Conservation (phyloP, 768 basidiomycete genomes). For the Serpula lacrymans region DNA sequence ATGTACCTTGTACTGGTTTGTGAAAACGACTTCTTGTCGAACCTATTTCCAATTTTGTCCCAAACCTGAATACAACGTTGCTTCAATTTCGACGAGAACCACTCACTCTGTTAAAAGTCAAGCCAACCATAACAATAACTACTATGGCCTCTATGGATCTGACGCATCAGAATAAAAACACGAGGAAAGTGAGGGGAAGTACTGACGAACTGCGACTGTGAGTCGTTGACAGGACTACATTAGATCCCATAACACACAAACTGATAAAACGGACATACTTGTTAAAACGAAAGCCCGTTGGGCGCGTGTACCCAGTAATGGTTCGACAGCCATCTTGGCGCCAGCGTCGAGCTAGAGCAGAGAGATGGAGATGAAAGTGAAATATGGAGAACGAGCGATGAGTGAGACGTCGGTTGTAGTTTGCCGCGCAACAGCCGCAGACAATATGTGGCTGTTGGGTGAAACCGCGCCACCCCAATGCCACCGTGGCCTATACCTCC, state of each 20-base stretch:
- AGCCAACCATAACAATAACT: constrained; percentile 71
- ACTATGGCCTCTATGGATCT: constrained; percentile 64
- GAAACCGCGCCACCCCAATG: too few relatives aligned
- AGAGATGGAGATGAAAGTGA: constrained; percentile 10
- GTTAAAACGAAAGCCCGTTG: constrained; percentile 71
- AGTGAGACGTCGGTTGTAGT: not conserved
- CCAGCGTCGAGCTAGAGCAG: constrained; percentile 9
- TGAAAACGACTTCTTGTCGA: constrained; percentile 39
- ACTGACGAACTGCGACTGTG: constrained; percentile 62
- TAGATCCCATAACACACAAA: constrained; percentile 4
- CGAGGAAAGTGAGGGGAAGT: not conserved
- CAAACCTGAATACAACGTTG: constrained; percentile 41
- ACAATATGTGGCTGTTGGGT: constrained; percentile 20
- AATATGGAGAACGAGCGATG: constrained; percentile 2
- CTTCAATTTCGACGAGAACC: constrained; percentile 3
- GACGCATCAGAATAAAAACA: constrained; percentile 2
- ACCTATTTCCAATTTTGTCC: constrained; percentile 19
- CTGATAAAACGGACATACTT: constrained; percentile 41
- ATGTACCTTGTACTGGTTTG: constrained; percentile 51
- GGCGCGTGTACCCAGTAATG: constrained; percentile 67
- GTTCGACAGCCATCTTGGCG: constrained; percentile 62
- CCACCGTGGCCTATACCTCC: too few relatives aligned
- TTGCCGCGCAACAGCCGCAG: not conserved
- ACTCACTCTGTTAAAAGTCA: constrained; percentile 64
- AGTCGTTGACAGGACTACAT: constrained; percentile 6